phyloP scores from a whole-genome alignment of 306 rosid genomes.

The Benincasa hispida region DNA sequence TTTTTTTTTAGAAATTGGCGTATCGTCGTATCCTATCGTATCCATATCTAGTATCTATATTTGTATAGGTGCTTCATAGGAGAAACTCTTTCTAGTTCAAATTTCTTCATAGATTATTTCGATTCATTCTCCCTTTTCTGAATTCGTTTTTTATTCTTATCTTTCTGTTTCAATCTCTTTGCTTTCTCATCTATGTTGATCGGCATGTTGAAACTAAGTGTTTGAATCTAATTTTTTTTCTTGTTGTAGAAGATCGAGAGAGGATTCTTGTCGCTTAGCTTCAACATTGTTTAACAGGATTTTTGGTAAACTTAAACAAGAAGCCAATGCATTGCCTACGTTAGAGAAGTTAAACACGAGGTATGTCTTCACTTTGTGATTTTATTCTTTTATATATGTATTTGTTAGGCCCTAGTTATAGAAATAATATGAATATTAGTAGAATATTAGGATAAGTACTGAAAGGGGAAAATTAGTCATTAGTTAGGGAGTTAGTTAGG shows the following conservation, averaged over 20 bases:
- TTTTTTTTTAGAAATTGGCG: no score
- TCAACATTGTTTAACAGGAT: conserved; percentile 63
- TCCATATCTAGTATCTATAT: no score
- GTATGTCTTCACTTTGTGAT: conserved; percentile 10
- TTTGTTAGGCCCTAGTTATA: no score
- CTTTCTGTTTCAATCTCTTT: not conserved
- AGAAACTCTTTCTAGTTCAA: not conserved
- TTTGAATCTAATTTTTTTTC: not conserved
- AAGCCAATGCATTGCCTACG: conserved; percentile 55
- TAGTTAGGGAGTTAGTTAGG: no score
- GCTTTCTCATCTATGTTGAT: not conserved
- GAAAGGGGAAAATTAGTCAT: no score
- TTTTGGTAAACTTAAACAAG: conserved; percentile 83
- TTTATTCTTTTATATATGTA: not conserved
- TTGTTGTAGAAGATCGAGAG: conserved; percentile 19
- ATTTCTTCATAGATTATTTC: not conserved
- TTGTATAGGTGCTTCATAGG: no score
- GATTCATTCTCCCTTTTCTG: not conserved
- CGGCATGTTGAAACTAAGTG: not conserved
- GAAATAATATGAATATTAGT: no score
- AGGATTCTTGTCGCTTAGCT: conserved; percentile 12
- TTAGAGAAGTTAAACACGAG: conserved; percentile 85
- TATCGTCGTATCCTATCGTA: no score
- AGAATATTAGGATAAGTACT: no score
- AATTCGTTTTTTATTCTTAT: not conserved